Evolutionary conservation across 2,329 filamentous ascomycete genomes (phyloP).

Genomic region (Aureobasidium sp.): DNA sequence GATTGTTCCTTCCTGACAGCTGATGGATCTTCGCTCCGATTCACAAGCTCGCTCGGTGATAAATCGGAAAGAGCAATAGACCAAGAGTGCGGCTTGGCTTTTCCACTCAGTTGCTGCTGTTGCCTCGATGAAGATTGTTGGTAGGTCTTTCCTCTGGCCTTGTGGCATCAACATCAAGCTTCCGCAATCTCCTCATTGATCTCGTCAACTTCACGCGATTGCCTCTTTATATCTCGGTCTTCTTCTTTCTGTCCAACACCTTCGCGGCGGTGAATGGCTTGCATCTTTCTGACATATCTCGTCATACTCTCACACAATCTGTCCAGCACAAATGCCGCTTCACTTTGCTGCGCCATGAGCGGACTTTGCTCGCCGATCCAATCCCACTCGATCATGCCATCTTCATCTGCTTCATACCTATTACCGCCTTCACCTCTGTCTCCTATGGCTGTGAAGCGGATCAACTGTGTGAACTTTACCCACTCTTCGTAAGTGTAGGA

Average conservation of each 20-base stretch:
- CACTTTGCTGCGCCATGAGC: conserved; percentile 53
- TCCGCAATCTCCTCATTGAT: conserved; percentile 8
- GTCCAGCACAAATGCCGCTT: conserved; percentile 60
- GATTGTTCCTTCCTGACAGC: no score
- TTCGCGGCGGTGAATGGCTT: not conserved
- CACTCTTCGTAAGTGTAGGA: conserved; percentile 76
- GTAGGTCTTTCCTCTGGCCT: not conserved
- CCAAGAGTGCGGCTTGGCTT: no score
- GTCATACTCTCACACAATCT: conserved; percentile 57
- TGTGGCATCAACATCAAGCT: not conserved
- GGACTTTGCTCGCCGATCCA: conserved; percentile 64
- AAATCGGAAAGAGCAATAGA: no score
- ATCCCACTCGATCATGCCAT: conserved; percentile 59
- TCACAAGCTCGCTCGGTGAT: no score
- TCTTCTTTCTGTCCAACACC: not conserved
- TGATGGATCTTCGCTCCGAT: no score
- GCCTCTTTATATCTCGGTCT: not conserved
- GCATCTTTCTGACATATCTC: conserved; percentile 31
- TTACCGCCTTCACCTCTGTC: conserved; percentile 22
- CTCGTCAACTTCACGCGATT: not conserved
- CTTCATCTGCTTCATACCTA: conserved; percentile 39
- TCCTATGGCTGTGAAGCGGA: conserved; percentile 45
- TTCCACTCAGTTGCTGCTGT: no score
- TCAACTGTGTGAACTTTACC: conserved; percentile 73
- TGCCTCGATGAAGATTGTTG: no score